Evolutionary conservation across 2,329 filamentous ascomycete genomes (phyloP).

Genomic region (Fusarium mexicanum): DNA sequence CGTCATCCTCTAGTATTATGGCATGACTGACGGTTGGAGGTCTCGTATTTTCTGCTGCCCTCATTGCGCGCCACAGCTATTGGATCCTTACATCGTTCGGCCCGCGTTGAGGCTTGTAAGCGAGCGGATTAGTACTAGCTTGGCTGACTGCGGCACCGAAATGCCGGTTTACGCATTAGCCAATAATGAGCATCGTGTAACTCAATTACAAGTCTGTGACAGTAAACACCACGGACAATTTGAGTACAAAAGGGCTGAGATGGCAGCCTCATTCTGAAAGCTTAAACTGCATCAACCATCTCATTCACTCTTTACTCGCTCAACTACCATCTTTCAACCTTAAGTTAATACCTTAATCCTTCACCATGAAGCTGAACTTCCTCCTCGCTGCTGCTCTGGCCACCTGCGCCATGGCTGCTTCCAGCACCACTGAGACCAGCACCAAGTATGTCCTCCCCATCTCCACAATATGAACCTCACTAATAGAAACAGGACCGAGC

Average conservation of each 20-base stretch:
- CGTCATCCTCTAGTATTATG: not conserved
- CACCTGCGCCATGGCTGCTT: conserved; percentile 2
- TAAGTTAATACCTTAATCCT: not conserved
- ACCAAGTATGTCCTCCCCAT: not conserved
- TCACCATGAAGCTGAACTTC: conserved; percentile 22
- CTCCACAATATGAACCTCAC: rapidly evolving
- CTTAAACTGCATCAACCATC: not conserved
- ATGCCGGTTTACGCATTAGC: conserved; percentile 18
- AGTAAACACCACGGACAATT: not conserved
- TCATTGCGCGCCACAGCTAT: not conserved
- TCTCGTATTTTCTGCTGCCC: not conserved
- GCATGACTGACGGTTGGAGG: not conserved
- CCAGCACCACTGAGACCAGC: not conserved
- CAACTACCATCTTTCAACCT: not conserved
- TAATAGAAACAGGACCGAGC: not conserved
- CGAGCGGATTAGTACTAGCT: not conserved
- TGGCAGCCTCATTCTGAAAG: not conserved
- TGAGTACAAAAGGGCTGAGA: not conserved
- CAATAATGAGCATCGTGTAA: not conserved
- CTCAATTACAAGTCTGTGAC: not conserved
- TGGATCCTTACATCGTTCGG: not conserved
- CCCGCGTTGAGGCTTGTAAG: not conserved
- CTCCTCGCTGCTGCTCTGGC: conserved; percentile 8
- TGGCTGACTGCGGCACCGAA: conserved; percentile 3
- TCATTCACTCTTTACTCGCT: not conserved